Base-by-base conservation (phyloP, 352 stramenopile species). In the Pilasporangium apinafurcum region DNA sequence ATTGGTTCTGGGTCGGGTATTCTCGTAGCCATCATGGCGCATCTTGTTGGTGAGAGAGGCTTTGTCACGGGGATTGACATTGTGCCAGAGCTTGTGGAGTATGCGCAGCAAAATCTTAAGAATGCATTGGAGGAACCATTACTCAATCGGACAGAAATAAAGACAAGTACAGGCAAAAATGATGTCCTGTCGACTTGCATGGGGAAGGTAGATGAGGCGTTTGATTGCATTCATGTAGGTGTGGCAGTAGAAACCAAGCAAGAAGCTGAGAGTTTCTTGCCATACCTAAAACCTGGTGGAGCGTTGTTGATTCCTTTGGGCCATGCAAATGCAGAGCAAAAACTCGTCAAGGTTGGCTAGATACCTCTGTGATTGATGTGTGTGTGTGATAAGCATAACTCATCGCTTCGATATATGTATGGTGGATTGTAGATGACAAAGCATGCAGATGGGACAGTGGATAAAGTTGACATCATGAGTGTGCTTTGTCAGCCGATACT, bases 401-500 rank as follows among this genome's bases (percentile, higher is more conserved):
- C 17, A 64, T 5, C 6, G 33, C 4, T 44, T 54, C n/a, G 10
- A 49, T 16, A n/a, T n/a, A 1, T 36, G 20, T 37, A 17, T 28
- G 13, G 35, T 51, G 30, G 10, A 45, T 3, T 38, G 14, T 29
- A 77, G 74, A 88, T 92, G 80, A 82, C 65, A 20, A 92, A 90
- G 49, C 49, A 62, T 43, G 26, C 21, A 8, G 54, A 85, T 41
- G 74, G 75, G 18, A 62, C 62, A 6, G 65, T 87, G 5, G 56
- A 68, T 18, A 91, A 88, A 35, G 44, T 65, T 5, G 79, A 88
- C 36, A 48, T 93, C 32, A 92, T 93, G 79, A 90, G 75, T 44
- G 82, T 93, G 31, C 56, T 93, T 20, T 93, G 82, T 18, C 82
- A 93, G 43, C 82, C 82, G 1, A 84, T 93, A 51, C 53, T 92